These are phyloP conservation scores for Porphyrellus cyaneotinctus DNA, from an alignment of 768 basidiomycete genomes.

Conservation along the genomic window DNA sequence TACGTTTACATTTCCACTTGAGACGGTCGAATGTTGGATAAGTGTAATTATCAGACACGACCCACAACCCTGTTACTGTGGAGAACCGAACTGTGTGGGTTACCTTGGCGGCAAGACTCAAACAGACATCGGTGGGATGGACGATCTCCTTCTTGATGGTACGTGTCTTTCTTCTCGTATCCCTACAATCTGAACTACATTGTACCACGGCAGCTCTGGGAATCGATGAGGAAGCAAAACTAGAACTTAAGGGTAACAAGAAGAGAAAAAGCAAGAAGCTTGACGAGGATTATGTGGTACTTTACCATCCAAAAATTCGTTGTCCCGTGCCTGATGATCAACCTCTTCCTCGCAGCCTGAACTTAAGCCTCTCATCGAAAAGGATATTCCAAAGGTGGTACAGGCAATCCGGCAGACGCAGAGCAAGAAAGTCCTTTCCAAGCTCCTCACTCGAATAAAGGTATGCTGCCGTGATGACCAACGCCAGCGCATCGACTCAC, in stretches of 20 bases:
- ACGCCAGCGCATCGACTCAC: not conserved
- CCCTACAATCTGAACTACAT: not conserved
- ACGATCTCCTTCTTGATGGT: conserved; percentile 94
- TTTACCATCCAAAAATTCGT: conserved; percentile 9
- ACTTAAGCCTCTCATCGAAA: conserved; percentile 67
- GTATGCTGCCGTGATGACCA: conserved; percentile 34
- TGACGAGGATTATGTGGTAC: conserved; percentile 89
- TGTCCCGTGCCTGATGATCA: not conserved
- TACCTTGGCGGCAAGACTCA: conserved; percentile 98
- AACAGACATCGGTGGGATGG: conserved; percentile 92
- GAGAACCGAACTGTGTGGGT: conserved; percentile 92
- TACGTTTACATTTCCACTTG: conserved; percentile 35
- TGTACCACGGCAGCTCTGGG: conserved; percentile 63
- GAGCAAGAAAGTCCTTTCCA: conserved; percentile 75
- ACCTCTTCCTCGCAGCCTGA: conserved; percentile 52
- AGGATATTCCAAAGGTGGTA: conserved; percentile 87
- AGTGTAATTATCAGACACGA: conserved; percentile 59
- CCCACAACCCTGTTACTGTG: conserved; percentile 92
- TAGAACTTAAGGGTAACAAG: conserved; percentile 81
- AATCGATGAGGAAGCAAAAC: conserved; percentile 85
- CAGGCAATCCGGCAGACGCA: conserved; percentile 87
- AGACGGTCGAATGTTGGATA: not conserved
- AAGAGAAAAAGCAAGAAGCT: conserved; percentile 91
- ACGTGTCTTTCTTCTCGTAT: conserved; percentile 1
- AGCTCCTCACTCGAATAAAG: conserved; percentile 81